Conservation (phyloP, 139 green algal genomes). For the Limnomonas spitsbergensis region DNA sequence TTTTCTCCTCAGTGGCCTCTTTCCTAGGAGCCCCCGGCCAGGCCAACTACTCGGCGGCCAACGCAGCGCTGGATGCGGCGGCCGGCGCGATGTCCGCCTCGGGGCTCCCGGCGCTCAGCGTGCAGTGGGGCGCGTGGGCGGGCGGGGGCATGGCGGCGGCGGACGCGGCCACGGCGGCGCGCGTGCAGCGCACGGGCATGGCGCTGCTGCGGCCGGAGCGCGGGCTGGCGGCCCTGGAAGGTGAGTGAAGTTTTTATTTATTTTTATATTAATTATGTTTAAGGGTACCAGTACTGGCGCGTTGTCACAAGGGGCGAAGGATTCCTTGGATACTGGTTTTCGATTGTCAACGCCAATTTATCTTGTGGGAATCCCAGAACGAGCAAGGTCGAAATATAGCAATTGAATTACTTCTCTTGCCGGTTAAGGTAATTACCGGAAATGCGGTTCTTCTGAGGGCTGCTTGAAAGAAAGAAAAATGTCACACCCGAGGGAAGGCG, state of each 20-base stretch:
- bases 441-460: no score
- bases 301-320: no score
- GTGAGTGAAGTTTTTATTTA: neutral
- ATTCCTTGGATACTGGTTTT: no score
- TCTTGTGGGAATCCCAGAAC: no score
- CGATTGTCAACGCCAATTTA: no score
- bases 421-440: no score
- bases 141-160: slow-evolving; percentile 54
- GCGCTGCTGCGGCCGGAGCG: slow-evolving; percentile 40
- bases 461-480: no score
- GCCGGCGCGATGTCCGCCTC: neutral
- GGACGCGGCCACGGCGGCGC: slow-evolving; percentile 29
- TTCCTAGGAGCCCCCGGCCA: slow-evolving; percentile 80
- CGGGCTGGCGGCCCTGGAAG: slow-evolving; percentile 38
- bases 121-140: slow-evolving; percentile 74
- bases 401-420: no score
- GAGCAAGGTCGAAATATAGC: no score
- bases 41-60: slow-evolving; percentile 75
- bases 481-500: no score
- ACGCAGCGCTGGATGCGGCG: slow-evolving; percentile 63
- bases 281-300: no score
- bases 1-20: slow-evolving; percentile 78
- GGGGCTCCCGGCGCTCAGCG: slow-evolving; percentile 33
- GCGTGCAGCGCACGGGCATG: slow-evolving; percentile 54
- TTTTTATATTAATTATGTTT: no score